Base-by-base conservation (phyloP, 1,284 basidiomycete genomes). In the Cryptococcus maquisensis region DNA sequence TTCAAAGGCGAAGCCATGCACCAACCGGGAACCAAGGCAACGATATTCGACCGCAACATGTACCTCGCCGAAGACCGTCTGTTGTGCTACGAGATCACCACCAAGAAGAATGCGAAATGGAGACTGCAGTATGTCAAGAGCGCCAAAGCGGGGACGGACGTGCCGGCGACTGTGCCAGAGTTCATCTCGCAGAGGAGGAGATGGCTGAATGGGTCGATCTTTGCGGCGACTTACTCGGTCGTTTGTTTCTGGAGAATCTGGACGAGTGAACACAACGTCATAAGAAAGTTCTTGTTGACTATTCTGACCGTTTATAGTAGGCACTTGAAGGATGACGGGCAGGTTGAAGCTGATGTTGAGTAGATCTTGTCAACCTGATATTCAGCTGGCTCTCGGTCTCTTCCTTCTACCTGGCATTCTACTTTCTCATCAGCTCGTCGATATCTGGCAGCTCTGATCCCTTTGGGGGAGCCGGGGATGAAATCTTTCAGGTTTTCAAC, bases 1-100 rank as follows among this genome's bases (percentile, higher is more conserved):
- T 94, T 94, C 80, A 88, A 85, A 73, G 91, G 92, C 38, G 91
- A 95, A 72, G 80, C 83, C n/a, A 87, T 92, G 87, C 89, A 73
- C 55, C 61, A 67, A 3, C 74, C 70, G 21, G 75, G 71, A 5
- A 73, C 69, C 3, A 65, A 64, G 43, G 74, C 75, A 2, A 60
- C 49, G 38, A 67, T 68, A 54, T 57, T 73, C 79, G 83, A 91
- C 72, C 81, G 88, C 37, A 93, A 93, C 79, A 92, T 91, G 87
- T 91, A 90, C 72, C 83, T 91, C 58, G 90, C 90, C 21, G 89
- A 75, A 52, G 71, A 75, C 49, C 66, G 73, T 42, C 73, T 43
- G 60, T 75, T 6, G 71, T 71, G 4, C 72, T 72, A 43, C 62
- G 65, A 73, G 56, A 73, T 75, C 51, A 72, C 73, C 20, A 64